phyloP scores from a whole-genome alignment of 2,329 filamentous ascomycete genomes.

The Penicillium sp. region DNA sequence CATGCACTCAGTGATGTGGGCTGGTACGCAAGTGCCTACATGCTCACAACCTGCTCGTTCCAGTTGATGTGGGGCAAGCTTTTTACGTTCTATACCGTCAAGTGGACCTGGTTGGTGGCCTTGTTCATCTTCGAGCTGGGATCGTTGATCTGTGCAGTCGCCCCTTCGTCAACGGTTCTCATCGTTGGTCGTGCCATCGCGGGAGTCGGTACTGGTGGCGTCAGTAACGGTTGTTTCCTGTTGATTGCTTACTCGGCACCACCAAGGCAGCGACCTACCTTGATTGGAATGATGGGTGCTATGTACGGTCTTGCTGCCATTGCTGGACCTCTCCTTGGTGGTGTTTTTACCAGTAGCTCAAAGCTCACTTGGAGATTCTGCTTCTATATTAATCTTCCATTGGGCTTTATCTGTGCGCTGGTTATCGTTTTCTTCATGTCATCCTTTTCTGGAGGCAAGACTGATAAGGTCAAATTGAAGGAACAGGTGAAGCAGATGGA shows the following conservation, averaged over 20 bases:
- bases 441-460: background rate
- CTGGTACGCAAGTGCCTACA: constrained; percentile 49
- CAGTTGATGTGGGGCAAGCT: constrained; percentile 43
- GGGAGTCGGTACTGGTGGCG: constrained; percentile 37
- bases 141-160: constrained; percentile 39
- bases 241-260: constrained; percentile 40
- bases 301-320: constrained; percentile 41
- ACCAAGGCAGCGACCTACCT: constrained; percentile 37
- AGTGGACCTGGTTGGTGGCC: constrained; percentile 39
- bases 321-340: constrained; percentile 42
- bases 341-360: constrained; percentile 39
- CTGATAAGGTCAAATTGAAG: background rate
- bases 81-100: constrained; percentile 41
- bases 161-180: constrained; percentile 34
- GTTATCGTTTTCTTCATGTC: constrained; percentile 30
- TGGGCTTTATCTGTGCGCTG: constrained; percentile 34
- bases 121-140: constrained; percentile 44
- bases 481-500: background rate
- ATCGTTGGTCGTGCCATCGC: constrained; percentile 43
- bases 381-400: constrained; percentile 59
- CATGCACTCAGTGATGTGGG: constrained; percentile 46
- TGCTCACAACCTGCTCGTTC: constrained; percentile 43
- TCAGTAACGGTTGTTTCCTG: constrained; percentile 36
- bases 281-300: constrained; percentile 39
- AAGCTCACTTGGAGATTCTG: constrained; percentile 52